Conservation (phyloP, 2,329 filamentous ascomycete species). For the Pyrenochaeta sp. region DNA sequence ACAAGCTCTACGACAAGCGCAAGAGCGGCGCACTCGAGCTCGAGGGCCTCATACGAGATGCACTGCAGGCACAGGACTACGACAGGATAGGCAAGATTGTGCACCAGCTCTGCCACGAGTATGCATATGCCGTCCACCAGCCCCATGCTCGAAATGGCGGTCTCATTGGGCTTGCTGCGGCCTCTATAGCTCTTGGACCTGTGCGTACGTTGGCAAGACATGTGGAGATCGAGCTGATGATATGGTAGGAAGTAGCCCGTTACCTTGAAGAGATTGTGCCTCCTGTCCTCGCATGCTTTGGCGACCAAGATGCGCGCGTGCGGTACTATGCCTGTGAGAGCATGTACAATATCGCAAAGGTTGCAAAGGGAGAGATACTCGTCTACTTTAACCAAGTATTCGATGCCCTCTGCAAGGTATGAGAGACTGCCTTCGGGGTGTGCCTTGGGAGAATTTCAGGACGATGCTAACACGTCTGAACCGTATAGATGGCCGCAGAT, state of each 20-base stretch:
- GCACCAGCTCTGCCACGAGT: conserved; percentile 96
- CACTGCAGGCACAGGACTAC: conserved; percentile 78
- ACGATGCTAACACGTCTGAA: conserved; percentile 27
- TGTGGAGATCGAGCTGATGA: conserved; percentile 17
- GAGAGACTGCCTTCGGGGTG: not conserved
- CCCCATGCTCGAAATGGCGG: conserved; percentile 96
- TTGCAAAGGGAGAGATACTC: conserved; percentile 96
- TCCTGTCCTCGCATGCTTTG: conserved; percentile 95
- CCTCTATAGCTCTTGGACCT: conserved; percentile 90
- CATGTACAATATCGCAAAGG: conserved; percentile 99
- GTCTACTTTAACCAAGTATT: conserved; percentile 99
- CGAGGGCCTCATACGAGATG: conserved; percentile 88
- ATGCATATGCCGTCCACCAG: conserved; percentile 95
- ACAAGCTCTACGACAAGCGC: conserved; percentile 98
- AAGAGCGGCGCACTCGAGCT: conserved; percentile 96
- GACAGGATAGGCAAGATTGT: conserved; percentile 86
- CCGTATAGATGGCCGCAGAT: conserved; percentile 82
- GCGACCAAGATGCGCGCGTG: conserved; percentile 95
- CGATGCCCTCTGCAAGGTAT: conserved; percentile 92
- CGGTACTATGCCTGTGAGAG: conserved; percentile 98
- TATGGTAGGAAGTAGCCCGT: conserved; percentile 79
- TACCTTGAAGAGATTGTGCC: conserved; percentile 95
- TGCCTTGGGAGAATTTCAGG: not conserved
- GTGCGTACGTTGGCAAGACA: conserved; percentile 64
- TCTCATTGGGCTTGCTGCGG: conserved; percentile 92